These are phyloP conservation scores for Dinochytrium kinnereticum DNA, from an alignment of 371 early-diverging fungal genomes.

Conservation along the genomic window DNA sequence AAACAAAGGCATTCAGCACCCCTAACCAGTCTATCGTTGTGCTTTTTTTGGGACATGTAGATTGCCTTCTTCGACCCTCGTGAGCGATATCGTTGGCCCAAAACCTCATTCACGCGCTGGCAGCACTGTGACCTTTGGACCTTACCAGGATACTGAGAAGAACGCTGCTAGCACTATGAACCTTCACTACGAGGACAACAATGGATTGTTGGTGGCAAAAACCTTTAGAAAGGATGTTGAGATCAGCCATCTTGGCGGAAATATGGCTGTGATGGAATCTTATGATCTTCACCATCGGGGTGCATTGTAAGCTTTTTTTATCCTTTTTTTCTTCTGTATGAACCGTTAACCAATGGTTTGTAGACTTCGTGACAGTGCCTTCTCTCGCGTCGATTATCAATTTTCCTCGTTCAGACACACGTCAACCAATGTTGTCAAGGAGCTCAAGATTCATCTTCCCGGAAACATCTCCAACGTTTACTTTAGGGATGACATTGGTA, in stretches of 20 bases:
- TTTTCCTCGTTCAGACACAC: conserved; percentile 48
- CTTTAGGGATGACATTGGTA: conserved; percentile 93
- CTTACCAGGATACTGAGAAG: conserved; percentile 57
- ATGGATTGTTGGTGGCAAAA: conserved; percentile 70
- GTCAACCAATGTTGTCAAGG: conserved; percentile 67
- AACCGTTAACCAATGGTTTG: not conserved
- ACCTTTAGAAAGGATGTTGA: conserved; percentile 73
- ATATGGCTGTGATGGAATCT: conserved; percentile 84
- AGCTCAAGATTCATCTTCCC: conserved; percentile 66
- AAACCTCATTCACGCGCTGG: conserved; percentile 50
- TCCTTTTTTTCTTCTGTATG: not conserved
- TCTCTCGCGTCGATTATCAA: conserved; percentile 74
- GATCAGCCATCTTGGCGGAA: conserved; percentile 86
- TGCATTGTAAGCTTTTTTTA: conserved; percentile 64
- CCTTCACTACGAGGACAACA: conserved; percentile 73
- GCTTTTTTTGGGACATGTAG: too few species aligned
- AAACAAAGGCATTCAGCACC: too few species aligned
- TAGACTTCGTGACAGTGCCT: conserved; percentile 74
- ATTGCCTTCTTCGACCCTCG: conserved; percentile 45
- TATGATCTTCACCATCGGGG: conserved; percentile 81
- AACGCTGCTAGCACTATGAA: conserved; percentile 50
- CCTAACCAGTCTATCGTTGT: too few species aligned
- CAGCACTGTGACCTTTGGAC: conserved; percentile 78
- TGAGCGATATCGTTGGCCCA: conserved; percentile 46
- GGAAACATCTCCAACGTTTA: conserved; percentile 74